A percentile compares a stretch with the other conserved stretches of the same genome.
phyloP scores from a whole-genome alignment of 768 basidiomycete species.

The Tephrocybe sp. region DNA sequence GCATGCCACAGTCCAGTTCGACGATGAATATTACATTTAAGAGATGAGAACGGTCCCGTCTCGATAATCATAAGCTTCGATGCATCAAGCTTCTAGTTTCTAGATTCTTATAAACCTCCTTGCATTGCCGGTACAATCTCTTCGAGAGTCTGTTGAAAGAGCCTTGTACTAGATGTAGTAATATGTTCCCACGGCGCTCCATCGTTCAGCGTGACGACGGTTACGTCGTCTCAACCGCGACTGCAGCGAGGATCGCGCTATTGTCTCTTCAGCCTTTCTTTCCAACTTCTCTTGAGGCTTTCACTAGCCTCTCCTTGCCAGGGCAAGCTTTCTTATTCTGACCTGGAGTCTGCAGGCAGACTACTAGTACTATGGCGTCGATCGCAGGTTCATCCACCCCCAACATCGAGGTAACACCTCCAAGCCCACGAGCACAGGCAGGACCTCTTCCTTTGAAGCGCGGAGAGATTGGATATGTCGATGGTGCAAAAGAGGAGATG shows the following conservation, averaged over 20 bases:
- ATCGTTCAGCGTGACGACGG: slow-evolving; percentile 17
- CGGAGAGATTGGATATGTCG: slow-evolving; percentile 64
- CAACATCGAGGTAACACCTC: slow-evolving; percentile 11
- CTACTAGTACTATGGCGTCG: slow-evolving; percentile 25
- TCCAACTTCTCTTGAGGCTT: slow-evolving; percentile 13
- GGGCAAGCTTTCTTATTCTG: slow-evolving; percentile 33
- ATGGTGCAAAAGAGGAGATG: slow-evolving; percentile 29
- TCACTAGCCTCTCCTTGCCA: slow-evolving; percentile 30
- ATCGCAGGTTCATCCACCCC: slow-evolving; percentile 17
- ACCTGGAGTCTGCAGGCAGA: slow-evolving; percentile 17
- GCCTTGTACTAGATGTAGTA: neutral
- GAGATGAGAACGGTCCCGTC: no score
- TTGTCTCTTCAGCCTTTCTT: slow-evolving; percentile 1
- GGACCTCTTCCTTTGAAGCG: slow-evolving; percentile 61
- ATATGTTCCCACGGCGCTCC: slow-evolving; percentile 10
- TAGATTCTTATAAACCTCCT: no score
- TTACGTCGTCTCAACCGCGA: neutral
- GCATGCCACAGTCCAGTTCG: neutral
- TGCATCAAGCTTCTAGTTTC: no score
- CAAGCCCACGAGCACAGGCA: slow-evolving; percentile 45
- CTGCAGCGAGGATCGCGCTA: slow-evolving; percentile 8
- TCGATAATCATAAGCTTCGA: no score
- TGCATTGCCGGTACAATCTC: no score
- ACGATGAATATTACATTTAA: no score
- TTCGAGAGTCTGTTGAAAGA: neutral